phyloP scores from a whole-genome alignment of 106 monocot species.

The Acorus gramineus region DNA sequence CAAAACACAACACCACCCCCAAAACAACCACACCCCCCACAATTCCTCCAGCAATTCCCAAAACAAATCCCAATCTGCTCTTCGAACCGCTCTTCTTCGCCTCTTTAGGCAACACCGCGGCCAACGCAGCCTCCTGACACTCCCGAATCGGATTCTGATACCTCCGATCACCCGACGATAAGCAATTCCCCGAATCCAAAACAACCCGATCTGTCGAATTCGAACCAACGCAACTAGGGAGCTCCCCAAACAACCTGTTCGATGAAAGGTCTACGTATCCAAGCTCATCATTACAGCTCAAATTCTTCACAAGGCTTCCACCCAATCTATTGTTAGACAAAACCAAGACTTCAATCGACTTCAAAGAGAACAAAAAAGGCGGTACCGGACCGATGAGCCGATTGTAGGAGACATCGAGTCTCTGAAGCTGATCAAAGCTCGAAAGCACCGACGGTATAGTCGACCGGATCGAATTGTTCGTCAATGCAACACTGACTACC shows the following conservation, averaged over 20 bases:
- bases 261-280: slow-evolving; percentile 49
- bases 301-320: slow-evolving; percentile 32
- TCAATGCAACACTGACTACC: slow-evolving; percentile 22
- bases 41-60: slow-evolving; percentile 58
- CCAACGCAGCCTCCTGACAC: slow-evolving; percentile 55
- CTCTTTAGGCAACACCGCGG: slow-evolving; percentile 40
- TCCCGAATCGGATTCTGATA: slow-evolving; percentile 47
- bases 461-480: slow-evolving; percentile 29
- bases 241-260: slow-evolving; percentile 51
- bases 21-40: slow-evolving; percentile 34
- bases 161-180: slow-evolving; percentile 16
- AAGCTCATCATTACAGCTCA: slow-evolving; percentile 30
- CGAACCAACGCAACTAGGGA: slow-evolving; percentile 41
- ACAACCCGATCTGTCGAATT: slow-evolving; percentile 30
- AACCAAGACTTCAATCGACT: slow-evolving; percentile 36
- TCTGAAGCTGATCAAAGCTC: slow-evolving; percentile 27
- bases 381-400: slow-evolving; percentile 43
- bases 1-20: slow-evolving; percentile 27
- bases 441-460: slow-evolving; percentile 16
- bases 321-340: slow-evolving; percentile 42
- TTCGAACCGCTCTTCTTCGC: slow-evolving; percentile 22
- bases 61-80: slow-evolving; percentile 32
- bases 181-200: slow-evolving; percentile 62
- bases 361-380: slow-evolving; percentile 44
- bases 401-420: slow-evolving; percentile 53